Base-by-base conservation (phyloP, 768 basidiomycete species). In the Pisolithus orientalis region DNA sequence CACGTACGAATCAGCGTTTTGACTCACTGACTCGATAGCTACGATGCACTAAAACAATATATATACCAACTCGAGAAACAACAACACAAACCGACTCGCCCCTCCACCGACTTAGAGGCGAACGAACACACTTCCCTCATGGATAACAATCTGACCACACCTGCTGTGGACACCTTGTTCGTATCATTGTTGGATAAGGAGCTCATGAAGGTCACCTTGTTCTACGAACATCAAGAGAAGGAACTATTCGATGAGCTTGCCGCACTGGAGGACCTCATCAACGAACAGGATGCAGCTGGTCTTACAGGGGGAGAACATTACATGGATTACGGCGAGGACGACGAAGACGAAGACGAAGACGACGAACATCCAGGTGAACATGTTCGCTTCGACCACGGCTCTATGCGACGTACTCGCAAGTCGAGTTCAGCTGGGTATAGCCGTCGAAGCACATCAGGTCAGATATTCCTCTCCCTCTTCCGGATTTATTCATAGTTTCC, bases 51-150 rank as follows among this genome's bases (percentile, higher is more conserved):
- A 59, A 94, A 93, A 70, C 88, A 87, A 57, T 79, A 80, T 55
- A 86, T 94, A 34, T 94, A 94, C 73, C 84, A 85, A 57, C 75
- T 93, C 25, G 90, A 93, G 71, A 90, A 88, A 66, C 79, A 83
- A 54, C 82, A 90, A 51, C 75, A 77, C 42, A 75, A 72, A 3
- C 72, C 76, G 17, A 68, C 70, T 9, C 53, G 62, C 11, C 52
- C 66, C 11, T 71, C 70, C 49, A 65, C 61, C 43, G 89, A 92
- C 65, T 59, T 86, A 39, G 88, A 90, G 60, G 74, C 83, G 10
- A 80, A 78, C 52, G 86, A 89, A 62, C 72, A 58, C 6, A 76
- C 80, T 3, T 67, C 80, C 1, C 75, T 92, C 28, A 75, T 89
- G 37, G 68, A 70, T 44, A 7, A 17, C 6, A 61, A 69, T 17